These are phyloP conservation scores for Mucor circinelloides DNA, from an alignment of 371 early-diverging fungal genomes.

Conservation along the genomic window DNA sequence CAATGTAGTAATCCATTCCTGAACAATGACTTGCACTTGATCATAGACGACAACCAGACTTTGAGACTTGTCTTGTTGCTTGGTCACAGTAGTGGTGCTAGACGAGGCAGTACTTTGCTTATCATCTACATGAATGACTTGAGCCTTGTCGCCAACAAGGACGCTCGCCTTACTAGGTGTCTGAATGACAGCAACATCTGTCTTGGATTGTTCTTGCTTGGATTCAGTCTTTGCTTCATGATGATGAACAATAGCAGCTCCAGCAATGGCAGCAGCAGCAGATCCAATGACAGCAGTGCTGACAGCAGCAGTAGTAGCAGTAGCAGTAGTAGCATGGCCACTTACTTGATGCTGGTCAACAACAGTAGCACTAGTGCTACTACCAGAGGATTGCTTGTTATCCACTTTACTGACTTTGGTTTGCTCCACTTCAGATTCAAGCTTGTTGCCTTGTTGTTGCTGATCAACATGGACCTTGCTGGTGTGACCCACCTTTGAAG, in stretches of 20 bases:
- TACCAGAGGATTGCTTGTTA: neutral
- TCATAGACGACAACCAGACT: conserved; percentile 20
- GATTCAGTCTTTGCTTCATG: conserved; percentile 14
- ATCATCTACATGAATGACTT: conserved; percentile 6
- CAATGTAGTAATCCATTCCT: conserved; percentile 25
- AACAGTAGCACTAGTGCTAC: neutral
- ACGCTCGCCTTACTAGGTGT: conserved; percentile 17
- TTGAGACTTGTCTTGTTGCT: conserved; percentile 21
- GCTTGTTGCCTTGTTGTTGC: conserved; percentile 4
- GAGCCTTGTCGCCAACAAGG: conserved; percentile 11
- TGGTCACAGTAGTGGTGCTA: neutral
- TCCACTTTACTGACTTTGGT: conserved; percentile 14
- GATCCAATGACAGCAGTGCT: conserved; percentile 22
- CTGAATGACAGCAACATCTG: conserved; percentile 6
- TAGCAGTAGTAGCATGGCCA: too few species aligned
- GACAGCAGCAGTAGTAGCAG: neutral
- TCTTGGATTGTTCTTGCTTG: neutral
- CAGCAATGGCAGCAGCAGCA: conserved; percentile 26
- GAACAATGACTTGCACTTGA: conserved; percentile 15
- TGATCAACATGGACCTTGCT: conserved; percentile 6
- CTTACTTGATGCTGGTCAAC: neutral
- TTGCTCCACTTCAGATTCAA: conserved; percentile 20
- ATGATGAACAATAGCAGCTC: conserved; percentile 22
- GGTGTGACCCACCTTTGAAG: neutral
- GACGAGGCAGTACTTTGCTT: conserved; percentile 4